These are phyloP conservation scores for Dryas drummondii DNA, from an alignment of 306 rosid genomes.

Conservation along the genomic window DNA sequence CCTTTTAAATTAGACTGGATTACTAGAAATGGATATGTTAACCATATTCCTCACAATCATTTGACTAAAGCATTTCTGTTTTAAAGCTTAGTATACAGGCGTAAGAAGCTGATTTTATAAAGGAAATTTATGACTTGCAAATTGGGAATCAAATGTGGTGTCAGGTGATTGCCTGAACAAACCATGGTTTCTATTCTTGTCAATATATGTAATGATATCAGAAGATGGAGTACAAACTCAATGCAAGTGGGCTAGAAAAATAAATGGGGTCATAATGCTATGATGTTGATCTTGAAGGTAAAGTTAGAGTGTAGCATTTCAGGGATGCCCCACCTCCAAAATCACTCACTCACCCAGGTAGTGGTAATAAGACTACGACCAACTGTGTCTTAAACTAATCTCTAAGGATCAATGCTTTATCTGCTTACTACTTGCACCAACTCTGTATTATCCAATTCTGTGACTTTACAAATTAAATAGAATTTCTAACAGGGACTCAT, in stretches of 20 bases:
- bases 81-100: slow-evolving; percentile 1
- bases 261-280: slow-evolving; percentile 30
- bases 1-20: slow-evolving; percentile 19
- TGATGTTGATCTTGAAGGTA: slow-evolving; percentile 36
- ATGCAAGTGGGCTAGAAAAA: slow-evolving; percentile 42
- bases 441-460: slow-evolving; percentile 8
- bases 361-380: slow-evolving; percentile 19
- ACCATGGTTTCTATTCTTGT: slow-evolving; percentile 32
- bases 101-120: slow-evolving; percentile 9
- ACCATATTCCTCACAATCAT: slow-evolving; percentile 10
- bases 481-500: slow-evolving; percentile 8
- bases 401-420: slow-evolving; percentile 14
- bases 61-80: slow-evolving; percentile 28
- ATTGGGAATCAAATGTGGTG: slow-evolving; percentile 40
- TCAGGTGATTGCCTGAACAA: slow-evolving; percentile 35
- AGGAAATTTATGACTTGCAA: slow-evolving; percentile 5
- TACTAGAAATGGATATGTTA: slow-evolving; percentile 18
- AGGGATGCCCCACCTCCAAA: slow-evolving; percentile 36
- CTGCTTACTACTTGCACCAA: slow-evolving; percentile 9
- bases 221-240: slow-evolving; percentile 24
- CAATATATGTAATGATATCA: slow-evolving; percentile 19
- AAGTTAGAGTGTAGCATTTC: slow-evolving; percentile 36
- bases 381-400: slow-evolving; percentile 17
- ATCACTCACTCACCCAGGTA: slow-evolving; percentile 11
- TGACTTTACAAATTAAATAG: neutral